Conservation (phyloP, 1,284 basidiomycete species). For the Pseudozyma hubeiensis region DNA sequence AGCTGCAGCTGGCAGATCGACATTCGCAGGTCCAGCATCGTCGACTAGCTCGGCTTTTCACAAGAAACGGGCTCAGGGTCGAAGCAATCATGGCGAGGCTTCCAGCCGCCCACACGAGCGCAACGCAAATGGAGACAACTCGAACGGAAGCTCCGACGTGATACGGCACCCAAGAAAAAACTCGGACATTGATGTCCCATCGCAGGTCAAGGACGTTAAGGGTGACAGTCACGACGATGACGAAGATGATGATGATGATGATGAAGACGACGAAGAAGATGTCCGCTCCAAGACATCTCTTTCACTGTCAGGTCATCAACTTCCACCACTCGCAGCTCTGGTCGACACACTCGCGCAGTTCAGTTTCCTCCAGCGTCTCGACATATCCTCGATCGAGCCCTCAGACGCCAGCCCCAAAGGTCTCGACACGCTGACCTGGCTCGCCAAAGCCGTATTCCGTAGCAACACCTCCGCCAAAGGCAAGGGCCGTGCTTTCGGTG, state of each 20-base stretch:
- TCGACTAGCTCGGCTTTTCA: conserved; percentile 38
- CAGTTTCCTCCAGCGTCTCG: conserved; percentile 53
- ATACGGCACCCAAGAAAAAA: background rate
- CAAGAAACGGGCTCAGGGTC: conserved; percentile 39
- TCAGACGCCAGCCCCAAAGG: conserved; percentile 49
- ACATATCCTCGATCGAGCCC: conserved; percentile 54
- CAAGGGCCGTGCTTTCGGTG: conserved; percentile 35
- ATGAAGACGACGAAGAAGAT: conserved; percentile 15
- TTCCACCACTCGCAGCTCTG: conserved; percentile 50
- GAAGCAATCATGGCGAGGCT: conserved; percentile 1
- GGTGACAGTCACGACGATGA: background rate
- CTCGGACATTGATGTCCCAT: too few relatives aligned
- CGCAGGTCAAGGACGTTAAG: background rate
- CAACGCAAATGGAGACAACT: background rate
- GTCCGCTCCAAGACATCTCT: conserved; percentile 45
- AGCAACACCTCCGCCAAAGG: conserved; percentile 32
- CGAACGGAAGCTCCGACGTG: too few relatives aligned
- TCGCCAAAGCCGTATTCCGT: conserved; percentile 53
- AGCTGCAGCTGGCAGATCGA: conserved; percentile 11
- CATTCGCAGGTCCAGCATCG: conserved; percentile 7
- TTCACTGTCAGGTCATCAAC: conserved; percentile 49
- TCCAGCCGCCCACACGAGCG: conserved; percentile 11
- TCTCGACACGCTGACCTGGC: conserved; percentile 46
- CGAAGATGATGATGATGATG: conserved; percentile 3
- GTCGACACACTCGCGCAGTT: conserved; percentile 60